phyloP scores from a whole-genome alignment of 164 flowering plant genomes.

The Magnolia sinica region DNA sequence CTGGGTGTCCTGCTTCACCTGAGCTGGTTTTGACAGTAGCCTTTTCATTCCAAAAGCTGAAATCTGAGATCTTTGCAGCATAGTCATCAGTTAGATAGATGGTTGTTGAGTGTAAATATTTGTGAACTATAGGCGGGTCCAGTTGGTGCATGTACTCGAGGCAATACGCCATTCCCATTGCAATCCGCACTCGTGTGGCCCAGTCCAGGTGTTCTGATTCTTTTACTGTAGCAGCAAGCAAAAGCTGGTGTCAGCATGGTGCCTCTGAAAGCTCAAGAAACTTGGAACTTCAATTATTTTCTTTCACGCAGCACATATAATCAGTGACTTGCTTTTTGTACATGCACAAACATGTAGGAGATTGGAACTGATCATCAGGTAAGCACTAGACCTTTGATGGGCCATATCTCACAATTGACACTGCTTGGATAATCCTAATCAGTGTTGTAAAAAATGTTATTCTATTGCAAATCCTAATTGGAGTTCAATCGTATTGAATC shows the following conservation, averaged over 20 bases:
- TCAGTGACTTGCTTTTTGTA: too few species aligned
- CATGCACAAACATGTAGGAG: too few species aligned
- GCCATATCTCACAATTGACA: too few species aligned
- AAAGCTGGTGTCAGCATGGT: background rate
- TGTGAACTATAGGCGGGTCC: slow-evolving; percentile 47
- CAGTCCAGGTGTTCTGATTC: slow-evolving; percentile 80
- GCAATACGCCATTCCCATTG: slow-evolving; percentile 80
- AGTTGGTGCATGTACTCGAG: slow-evolving; percentile 74
- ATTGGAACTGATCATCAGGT: too few species aligned
- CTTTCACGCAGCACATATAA: too few species aligned
- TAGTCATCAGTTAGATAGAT: slow-evolving; percentile 73
- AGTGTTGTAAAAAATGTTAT: too few species aligned
- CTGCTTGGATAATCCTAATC: too few species aligned
- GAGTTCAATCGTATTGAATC: too few species aligned
- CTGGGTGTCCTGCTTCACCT: slow-evolving; percentile 23
- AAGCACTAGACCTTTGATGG: too few species aligned
- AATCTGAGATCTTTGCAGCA: slow-evolving; percentile 74
- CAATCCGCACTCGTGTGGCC: slow-evolving; percentile 57
- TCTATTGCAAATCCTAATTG: too few species aligned
- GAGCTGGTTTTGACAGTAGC: slow-evolving; percentile 35
- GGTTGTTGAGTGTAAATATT: slow-evolving; percentile 49
- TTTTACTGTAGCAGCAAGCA: slow-evolving; percentile 44
- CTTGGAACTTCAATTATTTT: too few species aligned
- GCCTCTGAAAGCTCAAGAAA: too few species aligned
- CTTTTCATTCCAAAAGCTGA: slow-evolving; percentile 42